Conservation (phyloP, 2,329 filamentous ascomycete species). For the Xylariaceae sp. region DNA sequence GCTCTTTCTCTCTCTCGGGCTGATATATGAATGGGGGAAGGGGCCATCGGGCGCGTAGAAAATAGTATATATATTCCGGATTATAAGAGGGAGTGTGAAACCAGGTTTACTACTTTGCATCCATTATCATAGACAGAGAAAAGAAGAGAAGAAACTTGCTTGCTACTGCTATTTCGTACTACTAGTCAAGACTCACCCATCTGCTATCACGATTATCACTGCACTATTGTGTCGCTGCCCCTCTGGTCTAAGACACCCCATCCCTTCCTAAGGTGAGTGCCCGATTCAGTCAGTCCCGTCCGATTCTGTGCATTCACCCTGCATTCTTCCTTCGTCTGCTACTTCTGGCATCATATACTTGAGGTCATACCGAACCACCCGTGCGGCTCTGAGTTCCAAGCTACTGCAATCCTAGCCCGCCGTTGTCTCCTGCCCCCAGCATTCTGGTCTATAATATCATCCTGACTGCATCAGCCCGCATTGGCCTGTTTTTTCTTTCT, state of each 20-base stretch:
- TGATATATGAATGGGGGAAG: not conserved
- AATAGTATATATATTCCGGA: too few species aligned
- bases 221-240: not conserved
- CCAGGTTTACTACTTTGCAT: not conserved
- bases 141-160: not conserved
- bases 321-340: not conserved
- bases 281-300: not conserved
- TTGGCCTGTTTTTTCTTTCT: not conserved
- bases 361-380: not conserved
- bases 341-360: too few species aligned
- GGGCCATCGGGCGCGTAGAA: not conserved
- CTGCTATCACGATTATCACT: not conserved
- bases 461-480: constrained; percentile 12
- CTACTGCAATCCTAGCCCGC: not conserved
- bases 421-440: not conserved
- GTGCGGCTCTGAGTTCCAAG: not conserved
- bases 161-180: not conserved
- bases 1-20: not conserved
- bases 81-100: not conserved
- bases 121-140: not conserved
- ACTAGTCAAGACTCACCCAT: not conserved
- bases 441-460: not conserved
- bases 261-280: not conserved
- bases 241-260: not conserved
- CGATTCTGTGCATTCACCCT: not conserved